Percentiles rank a stretch among this genome's conserved stretches.
phyloP scores from a whole-genome alignment of 495 filamentous ascomycete genomes.

The Penicillium ochrochloron region DNA sequence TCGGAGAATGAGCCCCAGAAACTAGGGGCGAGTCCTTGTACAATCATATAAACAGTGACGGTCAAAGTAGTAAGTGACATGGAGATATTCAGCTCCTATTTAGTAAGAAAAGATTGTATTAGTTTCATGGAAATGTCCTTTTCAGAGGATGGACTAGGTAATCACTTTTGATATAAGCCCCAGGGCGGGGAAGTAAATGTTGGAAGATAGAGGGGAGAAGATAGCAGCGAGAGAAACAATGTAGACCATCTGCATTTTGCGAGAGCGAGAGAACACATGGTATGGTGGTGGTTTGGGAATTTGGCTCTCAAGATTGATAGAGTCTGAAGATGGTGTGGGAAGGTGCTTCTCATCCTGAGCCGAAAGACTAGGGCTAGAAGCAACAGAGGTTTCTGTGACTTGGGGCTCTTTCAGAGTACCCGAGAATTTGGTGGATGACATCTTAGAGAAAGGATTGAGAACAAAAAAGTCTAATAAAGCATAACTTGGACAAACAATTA shows the following conservation, averaged over 20 bases:
- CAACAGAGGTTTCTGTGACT: conserved; percentile 22
- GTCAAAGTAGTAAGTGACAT: conserved; percentile 44
- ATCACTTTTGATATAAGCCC: conserved; percentile 38
- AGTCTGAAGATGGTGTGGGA: conserved; percentile 25
- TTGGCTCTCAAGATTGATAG: conserved; percentile 34
- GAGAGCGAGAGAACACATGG: conserved; percentile 59
- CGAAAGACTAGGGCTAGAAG: conserved; percentile 27
- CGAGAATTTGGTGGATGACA: conserved; percentile 20
- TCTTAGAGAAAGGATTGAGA: conserved; percentile 10
- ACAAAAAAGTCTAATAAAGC: conserved; percentile 6
- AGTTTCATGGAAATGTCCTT: too few relatives aligned
- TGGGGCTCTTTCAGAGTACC: conserved; percentile 23
- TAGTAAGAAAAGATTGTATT: background rate
- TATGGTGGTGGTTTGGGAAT: conserved; percentile 33
- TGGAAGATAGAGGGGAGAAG: conserved; percentile 71
- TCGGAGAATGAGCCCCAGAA: conserved; percentile 53
- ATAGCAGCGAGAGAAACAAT: conserved; percentile 59
- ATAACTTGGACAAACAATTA: conserved; percentile 9
- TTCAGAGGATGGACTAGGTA: background rate
- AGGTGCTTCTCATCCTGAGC: conserved; percentile 25
- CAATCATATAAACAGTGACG: conserved; percentile 50
- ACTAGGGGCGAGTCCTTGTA: conserved; percentile 51
- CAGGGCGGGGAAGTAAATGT: conserved; percentile 81
- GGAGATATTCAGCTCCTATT: conserved; percentile 33
- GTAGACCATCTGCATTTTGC: conserved; percentile 65